Percentiles rank a stretch among this genome's conserved stretches.
Conservation (phyloP, 306 rosid genomes). For the Sechiopsis laciniata region DNA sequence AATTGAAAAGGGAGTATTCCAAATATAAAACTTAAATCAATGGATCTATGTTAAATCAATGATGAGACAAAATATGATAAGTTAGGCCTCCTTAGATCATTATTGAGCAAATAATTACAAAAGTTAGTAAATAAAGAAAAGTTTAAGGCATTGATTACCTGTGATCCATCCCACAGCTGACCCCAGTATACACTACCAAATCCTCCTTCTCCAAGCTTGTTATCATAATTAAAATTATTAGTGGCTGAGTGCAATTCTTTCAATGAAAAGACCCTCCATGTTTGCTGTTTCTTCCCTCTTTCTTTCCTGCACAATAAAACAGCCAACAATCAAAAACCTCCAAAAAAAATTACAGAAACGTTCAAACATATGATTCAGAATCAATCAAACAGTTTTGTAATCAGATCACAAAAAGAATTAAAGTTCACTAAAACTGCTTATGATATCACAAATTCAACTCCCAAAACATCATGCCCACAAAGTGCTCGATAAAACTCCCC, state of each 20-base stretch:
- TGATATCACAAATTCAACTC: not conserved
- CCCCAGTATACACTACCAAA: slow-evolving; percentile 99
- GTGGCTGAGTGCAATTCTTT: slow-evolving; percentile 93
- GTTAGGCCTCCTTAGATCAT: not conserved
- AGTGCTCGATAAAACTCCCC: slow-evolving; percentile 5
- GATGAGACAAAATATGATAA: not conserved
- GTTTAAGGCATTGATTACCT: slow-evolving; percentile 36
- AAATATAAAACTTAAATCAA: not conserved
- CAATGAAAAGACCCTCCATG: slow-evolving; percentile 89
- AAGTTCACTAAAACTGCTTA: not conserved
- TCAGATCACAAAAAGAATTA: slow-evolving; percentile 4
- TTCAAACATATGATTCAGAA: not conserved
- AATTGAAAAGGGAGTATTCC: not conserved
- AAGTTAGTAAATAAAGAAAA: not conserved
- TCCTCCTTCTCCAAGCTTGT: slow-evolving; percentile 99
- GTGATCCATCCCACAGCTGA: slow-evolving; percentile 99
- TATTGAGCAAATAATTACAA: not conserved
- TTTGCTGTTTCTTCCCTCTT: slow-evolving; percentile 69
- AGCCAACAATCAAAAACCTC: slow-evolving; percentile 7
- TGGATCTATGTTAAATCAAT: not conserved
- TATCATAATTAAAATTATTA: slow-evolving; percentile 89
- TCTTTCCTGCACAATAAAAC: slow-evolving; percentile 48
- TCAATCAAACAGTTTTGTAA: not conserved
- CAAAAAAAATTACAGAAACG: not conserved
- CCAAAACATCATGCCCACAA: not conserved